Base-by-base conservation (phyloP, 208 protist species). In the Acanthamoeba sp. region DNA sequence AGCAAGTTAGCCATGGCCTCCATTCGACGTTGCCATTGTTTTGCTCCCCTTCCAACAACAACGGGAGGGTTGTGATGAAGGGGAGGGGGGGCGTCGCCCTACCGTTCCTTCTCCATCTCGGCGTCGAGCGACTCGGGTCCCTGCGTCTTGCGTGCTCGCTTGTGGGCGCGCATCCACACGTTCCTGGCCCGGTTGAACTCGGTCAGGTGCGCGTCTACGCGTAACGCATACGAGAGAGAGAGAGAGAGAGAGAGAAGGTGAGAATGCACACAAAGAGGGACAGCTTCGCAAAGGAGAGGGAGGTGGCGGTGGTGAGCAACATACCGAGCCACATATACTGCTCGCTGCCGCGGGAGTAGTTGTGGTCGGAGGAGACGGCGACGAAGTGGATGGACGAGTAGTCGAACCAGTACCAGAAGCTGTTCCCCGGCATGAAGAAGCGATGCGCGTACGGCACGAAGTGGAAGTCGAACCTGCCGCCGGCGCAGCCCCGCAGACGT, bases 371-470 rank as follows among this genome's bases (percentile, higher is more conserved):
- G 38, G 36, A 57, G 76, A 85, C 12, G 27, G 76, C 16, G 22
- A 85, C 36, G 38, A 85, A 85, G 42, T 85, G 76, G 20, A 85
- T 55, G 38, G 45, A 57, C 24, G 40, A 16, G 42, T 85, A 85
- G 42, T 85, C 76, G 76, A 85, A 85, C 76, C 40, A 85, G 76
- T 55, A 85, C 40, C 45, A 85, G 27, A 85, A 55, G 12, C 45
- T 32, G 40, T 45, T 57, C 4, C 45, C 45, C 40, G 76, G 76
- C 40, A 57, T 85, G 40, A 85, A 85, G 76, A 85, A 85, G 14
- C 76, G 76, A 55, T 85, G 76, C 34, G 76, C 36, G 76, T 85
- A 85, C 76, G 76, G 40, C 34, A 55, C 42, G n/a, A 85, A 85
- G 24, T 76, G 66, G 66, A 32, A 76, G 66, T 76, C 66, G 18